Evolutionary conservation across 768 basidiomycete species (phyloP), one percentile per base, ranked within the genome.

Genomic region (Trametes elegans): DNA sequence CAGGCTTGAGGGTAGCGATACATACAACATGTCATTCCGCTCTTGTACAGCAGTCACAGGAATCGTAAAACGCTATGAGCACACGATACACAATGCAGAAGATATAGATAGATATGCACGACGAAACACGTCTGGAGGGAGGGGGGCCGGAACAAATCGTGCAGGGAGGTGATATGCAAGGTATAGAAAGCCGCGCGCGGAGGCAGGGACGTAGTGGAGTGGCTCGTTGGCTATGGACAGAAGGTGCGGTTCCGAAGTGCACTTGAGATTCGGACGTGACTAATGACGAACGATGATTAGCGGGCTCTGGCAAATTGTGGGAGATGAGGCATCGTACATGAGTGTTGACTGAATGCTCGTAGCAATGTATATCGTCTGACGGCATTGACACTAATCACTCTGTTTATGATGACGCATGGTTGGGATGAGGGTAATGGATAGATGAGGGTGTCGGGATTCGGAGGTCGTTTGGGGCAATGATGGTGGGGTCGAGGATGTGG

Each of bases 11-110:
- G 48, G 13, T 50, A 53, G 40, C 48, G 40, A 19, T 43, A 53
- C 51, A 53, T 53, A 53, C 51, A 44, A 53, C 42, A 53, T 44
- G 34, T 26, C 27, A 53, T 45, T 53, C 51, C 51, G 51, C 18
- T 42, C 42, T 26, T 42, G 23, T 36, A 26, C 21, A 45, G 19
- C 24, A 41, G 23, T 43, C 18, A 16, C 18, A 13, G 42, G 5
- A 34, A 28, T 18, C 4, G 26, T 7, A 18, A 44, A 32, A 38
- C 13, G 34, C 7, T 38, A 45, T 42, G n/a, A 31, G 19, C 50
- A 35, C 23, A 52, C 24, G 42, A 28, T 44, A 36, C 24, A 52
- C 21, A 42, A 18, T 27, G 32, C n/a, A n/a, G n/a, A n/a, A n/a
- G n/a, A n/a, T n/a, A n/a, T n/a, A n/a, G 23, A 18, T 16, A 27